These are phyloP conservation scores for Zoysia matrella DNA, from an alignment of 202 grass and related monocot genomes.

Conservation along the genomic window DNA sequence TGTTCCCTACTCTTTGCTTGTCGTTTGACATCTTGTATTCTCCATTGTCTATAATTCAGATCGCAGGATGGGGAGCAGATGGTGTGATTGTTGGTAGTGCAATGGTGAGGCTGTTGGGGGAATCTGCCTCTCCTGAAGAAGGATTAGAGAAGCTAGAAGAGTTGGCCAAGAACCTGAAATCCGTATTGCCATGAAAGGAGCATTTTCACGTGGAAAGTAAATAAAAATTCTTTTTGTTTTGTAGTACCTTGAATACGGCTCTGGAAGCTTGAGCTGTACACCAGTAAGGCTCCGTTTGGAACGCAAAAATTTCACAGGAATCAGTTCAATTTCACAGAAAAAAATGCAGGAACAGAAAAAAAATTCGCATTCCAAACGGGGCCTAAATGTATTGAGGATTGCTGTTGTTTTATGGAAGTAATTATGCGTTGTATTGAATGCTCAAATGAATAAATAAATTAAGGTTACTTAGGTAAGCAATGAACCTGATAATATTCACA, in stretches of 20 bases:
- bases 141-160: too few relatives aligned
- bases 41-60: not conserved
- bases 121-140: too few relatives aligned
- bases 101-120: too few relatives aligned
- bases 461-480: not conserved
- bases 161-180: slow-evolving; percentile 31
- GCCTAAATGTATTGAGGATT: not conserved
- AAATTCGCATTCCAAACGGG: too few relatives aligned
- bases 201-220: slow-evolving; percentile 27
- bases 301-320: too few relatives aligned
- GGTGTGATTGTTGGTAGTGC: too few relatives aligned
- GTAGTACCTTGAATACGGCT: slow-evolving; percentile 30
- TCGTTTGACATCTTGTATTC: not conserved
- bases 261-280: slow-evolving; percentile 6
- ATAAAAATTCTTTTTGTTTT: not conserved
- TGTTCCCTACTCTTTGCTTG: not conserved
- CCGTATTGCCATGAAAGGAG: slow-evolving; percentile 67
- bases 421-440: slow-evolving; percentile 38
- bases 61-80: too few relatives aligned
- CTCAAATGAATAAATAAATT: slow-evolving; percentile 48
- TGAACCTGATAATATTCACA: not conserved
- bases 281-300: too few relatives aligned
- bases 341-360: too few relatives aligned
- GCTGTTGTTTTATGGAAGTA: slow-evolving; percentile 44
- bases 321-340: too few relatives aligned